Percentiles rank a stretch among this genome's conserved stretches.
phyloP scores from a whole-genome alignment of 2,329 filamentous ascomycete genomes.

The Orbilia oligospora region DNA sequence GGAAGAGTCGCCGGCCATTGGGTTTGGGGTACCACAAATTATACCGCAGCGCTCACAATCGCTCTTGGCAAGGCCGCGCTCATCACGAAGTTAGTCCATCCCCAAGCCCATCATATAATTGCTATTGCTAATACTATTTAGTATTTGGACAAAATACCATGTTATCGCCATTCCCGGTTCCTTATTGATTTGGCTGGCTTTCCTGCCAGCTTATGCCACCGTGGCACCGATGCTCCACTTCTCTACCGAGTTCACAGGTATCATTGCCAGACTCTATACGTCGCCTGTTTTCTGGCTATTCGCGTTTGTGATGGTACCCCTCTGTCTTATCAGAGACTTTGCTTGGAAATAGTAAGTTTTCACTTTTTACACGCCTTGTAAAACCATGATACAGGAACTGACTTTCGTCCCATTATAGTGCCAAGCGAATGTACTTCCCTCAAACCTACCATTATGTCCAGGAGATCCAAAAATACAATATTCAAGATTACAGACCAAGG shows the following conservation, averaged over 20 bases:
- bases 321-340: slow-evolving; percentile 90
- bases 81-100: slow-evolving; percentile 77
- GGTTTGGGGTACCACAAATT: slow-evolving; percentile 97
- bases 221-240: slow-evolving; percentile 86
- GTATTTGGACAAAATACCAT: slow-evolving; percentile 98
- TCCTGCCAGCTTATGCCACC: slow-evolving; percentile 87
- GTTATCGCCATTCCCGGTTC: slow-evolving; percentile 95
- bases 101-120: neutral
- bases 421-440: slow-evolving; percentile 95
- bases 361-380: slow-evolving; percentile 2
- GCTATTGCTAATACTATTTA: slow-evolving; percentile 29
- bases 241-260: slow-evolving; percentile 86
- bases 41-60: slow-evolving; percentile 92
- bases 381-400: slow-evolving; percentile 52
- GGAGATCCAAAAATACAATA: slow-evolving; percentile 99
- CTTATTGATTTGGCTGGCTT: slow-evolving; percentile 90
- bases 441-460: slow-evolving; percentile 98
- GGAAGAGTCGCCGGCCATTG: slow-evolving; percentile 91
- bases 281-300: slow-evolving; percentile 93
- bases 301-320: slow-evolving; percentile 80
- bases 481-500: slow-evolving; percentile 97
- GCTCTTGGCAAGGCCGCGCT: slow-evolving; percentile 95
- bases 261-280: slow-evolving; percentile 83
- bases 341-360: slow-evolving; percentile 86
- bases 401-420: slow-evolving; percentile 66